phyloP scores from a whole-genome alignment of 345 rosid species.

The Melastoma malabathricum region DNA sequence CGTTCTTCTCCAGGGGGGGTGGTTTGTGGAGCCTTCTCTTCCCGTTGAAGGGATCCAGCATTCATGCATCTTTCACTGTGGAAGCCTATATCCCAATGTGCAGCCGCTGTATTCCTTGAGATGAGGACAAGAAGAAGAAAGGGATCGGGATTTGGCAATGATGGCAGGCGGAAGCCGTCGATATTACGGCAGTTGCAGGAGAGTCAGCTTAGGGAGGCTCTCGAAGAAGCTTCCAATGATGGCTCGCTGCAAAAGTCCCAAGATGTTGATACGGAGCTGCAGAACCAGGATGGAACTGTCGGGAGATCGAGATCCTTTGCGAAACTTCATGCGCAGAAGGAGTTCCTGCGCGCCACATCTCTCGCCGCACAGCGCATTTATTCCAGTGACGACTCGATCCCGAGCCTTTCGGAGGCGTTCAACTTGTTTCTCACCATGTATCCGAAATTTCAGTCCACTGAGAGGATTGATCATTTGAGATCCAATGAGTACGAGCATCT shows the following conservation, averaged over 20 bases:
- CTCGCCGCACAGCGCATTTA: conserved; percentile 48
- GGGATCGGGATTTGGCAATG: conserved; percentile 35
- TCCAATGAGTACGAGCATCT: conserved; percentile 56
- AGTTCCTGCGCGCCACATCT: conserved; percentile 65
- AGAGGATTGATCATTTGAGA: conserved; percentile 58
- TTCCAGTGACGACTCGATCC: conserved; percentile 38
- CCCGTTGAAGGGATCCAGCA: conserved; percentile 5
- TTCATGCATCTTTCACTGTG: conserved; percentile 82
- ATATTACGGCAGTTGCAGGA: conserved; percentile 62
- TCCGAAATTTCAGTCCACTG: conserved; percentile 57
- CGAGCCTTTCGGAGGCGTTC: conserved; percentile 48
- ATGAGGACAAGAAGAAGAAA: conserved; percentile 48
- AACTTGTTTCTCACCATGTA: conserved; percentile 68
- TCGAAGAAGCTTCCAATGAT: conserved; percentile 81
- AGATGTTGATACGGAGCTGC: conserved; percentile 39
- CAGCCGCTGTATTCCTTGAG: conserved; percentile 52
- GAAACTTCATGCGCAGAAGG: conserved; percentile 68
- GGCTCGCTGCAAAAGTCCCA: conserved; percentile 65
- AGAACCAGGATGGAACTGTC: conserved; percentile 30
- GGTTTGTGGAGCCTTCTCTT: background rate
- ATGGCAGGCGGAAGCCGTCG: conserved; percentile 28
- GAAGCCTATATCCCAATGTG: conserved; percentile 74
- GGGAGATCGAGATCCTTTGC: conserved; percentile 81
- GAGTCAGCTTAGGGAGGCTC: conserved; percentile 66
- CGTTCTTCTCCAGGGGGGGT: too few species aligned